Evolutionary conservation across 441 rosid genomes (phyloP).

Genomic region (Flueggea neowawraea): DNA sequence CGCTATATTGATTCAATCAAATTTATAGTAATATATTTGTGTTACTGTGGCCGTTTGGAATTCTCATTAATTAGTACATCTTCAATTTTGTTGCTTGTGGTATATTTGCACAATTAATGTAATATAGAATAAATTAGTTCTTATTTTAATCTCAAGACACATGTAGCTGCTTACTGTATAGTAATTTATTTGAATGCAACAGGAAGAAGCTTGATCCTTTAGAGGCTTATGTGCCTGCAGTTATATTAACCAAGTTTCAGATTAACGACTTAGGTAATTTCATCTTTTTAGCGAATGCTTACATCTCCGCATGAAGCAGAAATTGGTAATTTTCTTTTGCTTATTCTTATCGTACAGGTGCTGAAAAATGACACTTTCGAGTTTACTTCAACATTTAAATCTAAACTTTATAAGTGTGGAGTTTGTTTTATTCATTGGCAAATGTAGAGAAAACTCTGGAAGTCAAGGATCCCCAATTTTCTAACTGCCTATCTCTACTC

Average conservation of each 20-base stretch:
- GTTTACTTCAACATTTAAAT: no score
- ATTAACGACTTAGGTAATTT: conserved; percentile 68
- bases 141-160: not conserved
- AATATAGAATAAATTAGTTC: no score
- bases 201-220: conserved; percentile 90
- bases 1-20: no score
- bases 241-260: conserved; percentile 62
- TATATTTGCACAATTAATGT: no score
- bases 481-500: conserved; percentile 43
- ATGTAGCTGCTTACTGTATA: not conserved
- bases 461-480: conserved; percentile 61
- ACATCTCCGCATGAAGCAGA: not conserved
- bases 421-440: conserved; percentile 8
- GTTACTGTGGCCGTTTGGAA: no score
- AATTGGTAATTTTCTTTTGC: not conserved
- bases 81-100: no score
- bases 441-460: conserved; percentile 45
- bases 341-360: not conserved
- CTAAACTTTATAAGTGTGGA: no score
- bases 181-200: conserved; percentile 1
- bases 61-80: no score
- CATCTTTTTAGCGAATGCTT: not conserved
- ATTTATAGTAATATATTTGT: no score
- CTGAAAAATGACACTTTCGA: no score
- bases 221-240: conserved; percentile 74